Percentiles rank a stretch among this genome's conserved stretches.
These are phyloP conservation scores for Bassia scoparia DNA, from an alignment of 148 eudicot genomes.

Conservation along the genomic window DNA sequence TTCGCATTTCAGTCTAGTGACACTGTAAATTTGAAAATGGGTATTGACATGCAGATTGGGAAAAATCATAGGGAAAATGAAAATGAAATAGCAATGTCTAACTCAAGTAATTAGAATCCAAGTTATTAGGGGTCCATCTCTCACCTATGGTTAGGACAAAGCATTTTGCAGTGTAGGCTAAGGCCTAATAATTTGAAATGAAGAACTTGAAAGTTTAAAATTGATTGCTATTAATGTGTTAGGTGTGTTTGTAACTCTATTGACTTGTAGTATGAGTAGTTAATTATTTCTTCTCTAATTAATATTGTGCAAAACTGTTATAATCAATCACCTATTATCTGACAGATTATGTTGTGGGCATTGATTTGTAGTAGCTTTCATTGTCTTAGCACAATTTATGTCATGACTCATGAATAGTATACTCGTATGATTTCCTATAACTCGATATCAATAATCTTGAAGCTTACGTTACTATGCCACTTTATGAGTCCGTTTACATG, in stretches of 20 bases:
- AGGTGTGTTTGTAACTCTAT: constrained; percentile 1
- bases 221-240: background rate
- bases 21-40: no score
- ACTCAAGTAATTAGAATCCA: background rate
- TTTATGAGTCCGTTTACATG: no score
- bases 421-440: no score
- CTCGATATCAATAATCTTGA: no score
- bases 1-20: background rate
- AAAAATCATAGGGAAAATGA: background rate
- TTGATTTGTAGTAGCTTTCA: no score
- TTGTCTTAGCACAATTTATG: no score
- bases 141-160: background rate
- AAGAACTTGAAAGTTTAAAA: no score
- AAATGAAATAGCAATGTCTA: background rate
- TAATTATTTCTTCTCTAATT: background rate
- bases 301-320: background rate
- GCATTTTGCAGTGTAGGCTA: background rate
- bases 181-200: background rate
- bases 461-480: no score
- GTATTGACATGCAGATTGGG: no score
- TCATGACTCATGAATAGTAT: no score
- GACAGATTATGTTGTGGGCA: no score
- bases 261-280: background rate
- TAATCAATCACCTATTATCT: no score
- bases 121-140: background rate